phyloP scores from a whole-genome alignment of 2,329 filamentous ascomycete species.

The Aspergillus japonicus region DNA sequence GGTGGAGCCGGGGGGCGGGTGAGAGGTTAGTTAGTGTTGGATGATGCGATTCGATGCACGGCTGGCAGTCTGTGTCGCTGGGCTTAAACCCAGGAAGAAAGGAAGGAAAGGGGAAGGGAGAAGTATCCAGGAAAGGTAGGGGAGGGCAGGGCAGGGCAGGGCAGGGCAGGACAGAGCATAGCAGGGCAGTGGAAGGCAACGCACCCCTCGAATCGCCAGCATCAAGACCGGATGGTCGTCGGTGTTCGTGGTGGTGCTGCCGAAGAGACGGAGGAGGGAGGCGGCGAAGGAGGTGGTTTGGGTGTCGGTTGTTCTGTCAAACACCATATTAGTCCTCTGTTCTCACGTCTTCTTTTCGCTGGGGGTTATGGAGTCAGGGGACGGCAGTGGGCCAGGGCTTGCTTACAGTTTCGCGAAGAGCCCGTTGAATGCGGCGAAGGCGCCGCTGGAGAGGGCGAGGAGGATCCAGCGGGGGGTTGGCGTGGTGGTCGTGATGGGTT shows the following conservation, averaged over 20 bases:
- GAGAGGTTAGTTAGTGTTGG: neutral
- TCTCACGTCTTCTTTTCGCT: neutral
- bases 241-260: conserved; percentile 30
- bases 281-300: conserved; percentile 55
- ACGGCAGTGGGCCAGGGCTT: conserved; percentile 17
- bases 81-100: neutral
- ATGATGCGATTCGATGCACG: too few species aligned
- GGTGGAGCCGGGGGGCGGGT: too few species aligned
- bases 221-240: conserved; percentile 46
- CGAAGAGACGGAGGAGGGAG: conserved; percentile 46
- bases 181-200: conserved; percentile 24
- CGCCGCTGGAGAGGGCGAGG: conserved; percentile 60
- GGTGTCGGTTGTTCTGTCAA: conserved; percentile 57
- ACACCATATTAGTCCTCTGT: neutral
- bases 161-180: neutral
- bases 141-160: too few species aligned
- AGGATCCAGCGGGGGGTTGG: conserved; percentile 47
- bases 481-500: conserved; percentile 11
- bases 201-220: conserved; percentile 52
- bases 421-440: conserved; percentile 63
- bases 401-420: conserved; percentile 65
- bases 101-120: neutral
- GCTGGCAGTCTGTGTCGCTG: conserved; percentile 17
- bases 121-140: neutral
- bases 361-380: neutral